phyloP scores from a whole-genome alignment of 495 filamentous ascomycete genomes.

The Sabuloglossum arenarium region DNA sequence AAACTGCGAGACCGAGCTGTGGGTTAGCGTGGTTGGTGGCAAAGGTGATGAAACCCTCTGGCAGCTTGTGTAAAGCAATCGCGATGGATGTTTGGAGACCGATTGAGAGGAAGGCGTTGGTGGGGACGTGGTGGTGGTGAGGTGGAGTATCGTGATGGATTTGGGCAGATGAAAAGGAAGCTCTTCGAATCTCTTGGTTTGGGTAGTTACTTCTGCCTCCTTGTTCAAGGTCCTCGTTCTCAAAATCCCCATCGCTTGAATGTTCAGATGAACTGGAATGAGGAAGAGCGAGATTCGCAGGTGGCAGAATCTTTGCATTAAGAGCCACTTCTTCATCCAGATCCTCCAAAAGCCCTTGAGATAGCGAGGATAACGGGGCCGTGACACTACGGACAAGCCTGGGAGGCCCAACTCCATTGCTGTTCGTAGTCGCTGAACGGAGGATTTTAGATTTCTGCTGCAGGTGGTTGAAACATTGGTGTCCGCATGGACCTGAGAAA shows the following conservation, averaged over 20 bases:
- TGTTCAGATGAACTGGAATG: background rate
- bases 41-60: slow-evolving; percentile 96
- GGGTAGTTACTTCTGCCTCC: background rate
- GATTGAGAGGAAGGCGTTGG: slow-evolving; percentile 82
- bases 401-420: background rate
- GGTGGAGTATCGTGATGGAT: background rate
- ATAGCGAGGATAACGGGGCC: background rate
- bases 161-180: background rate
- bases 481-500: slow-evolving; percentile 66
- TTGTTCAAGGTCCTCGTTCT: background rate
- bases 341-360: background rate
- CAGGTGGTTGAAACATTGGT: slow-evolving; percentile 49
- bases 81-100: slow-evolving; percentile 84
- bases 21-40: slow-evolving; percentile 94
- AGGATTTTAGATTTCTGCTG: background rate
- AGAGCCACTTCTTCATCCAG: background rate
- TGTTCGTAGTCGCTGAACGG: background rate
- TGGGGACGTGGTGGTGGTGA: slow-evolving; percentile 95
- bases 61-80: slow-evolving; percentile 90
- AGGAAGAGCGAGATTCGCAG: background rate
- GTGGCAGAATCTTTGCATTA: background rate
- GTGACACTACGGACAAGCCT: background rate
- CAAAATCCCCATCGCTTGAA: background rate
- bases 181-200: background rate
- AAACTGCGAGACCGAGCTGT: slow-evolving; percentile 67